These are phyloP conservation scores for Schizopora paradoxa DNA, from an alignment of 1,284 basidiomycete species.

Conservation along the genomic window DNA sequence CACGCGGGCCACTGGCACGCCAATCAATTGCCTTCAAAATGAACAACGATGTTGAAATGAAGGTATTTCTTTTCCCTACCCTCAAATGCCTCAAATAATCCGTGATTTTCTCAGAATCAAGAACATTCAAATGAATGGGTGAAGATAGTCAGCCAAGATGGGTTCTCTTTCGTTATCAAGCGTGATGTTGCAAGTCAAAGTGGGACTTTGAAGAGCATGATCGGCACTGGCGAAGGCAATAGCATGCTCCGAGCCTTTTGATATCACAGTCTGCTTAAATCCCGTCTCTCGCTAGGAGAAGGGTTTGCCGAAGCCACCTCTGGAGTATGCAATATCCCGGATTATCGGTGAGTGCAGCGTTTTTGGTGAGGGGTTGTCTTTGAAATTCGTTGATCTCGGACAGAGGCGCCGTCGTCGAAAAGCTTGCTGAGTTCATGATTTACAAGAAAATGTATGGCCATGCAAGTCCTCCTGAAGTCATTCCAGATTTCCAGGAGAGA, in stretches of 20 bases:
- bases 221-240: conserved; percentile 31
- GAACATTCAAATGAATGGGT: conserved; percentile 42
- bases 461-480: conserved; percentile 55
- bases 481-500: conserved; percentile 75
- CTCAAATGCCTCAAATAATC: background rate
- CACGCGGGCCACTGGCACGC: background rate
- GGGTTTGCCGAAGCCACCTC: conserved; percentile 46
- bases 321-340: conserved; percentile 42
- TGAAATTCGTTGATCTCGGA: background rate
- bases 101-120: background rate
- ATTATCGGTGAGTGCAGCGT: too few relatives aligned
- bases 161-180: conserved; percentile 55
- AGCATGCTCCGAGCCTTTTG: too few relatives aligned
- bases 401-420: conserved; percentile 75
- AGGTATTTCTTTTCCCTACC: background rate
- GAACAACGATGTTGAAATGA: background rate
- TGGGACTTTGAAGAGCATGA: conserved; percentile 48
- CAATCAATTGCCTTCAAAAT: conserved; percentile 2
- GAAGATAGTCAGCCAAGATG: conserved; percentile 54
- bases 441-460: conserved; percentile 70
- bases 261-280: conserved; percentile 9
- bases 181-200: conserved; percentile 52
- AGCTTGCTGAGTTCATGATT: conserved; percentile 75
- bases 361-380: too few relatives aligned
- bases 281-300: conserved; percentile 28